phyloP scores from a whole-genome alignment of 1,284 basidiomycete genomes.

The Takashimella koratensis region DNA sequence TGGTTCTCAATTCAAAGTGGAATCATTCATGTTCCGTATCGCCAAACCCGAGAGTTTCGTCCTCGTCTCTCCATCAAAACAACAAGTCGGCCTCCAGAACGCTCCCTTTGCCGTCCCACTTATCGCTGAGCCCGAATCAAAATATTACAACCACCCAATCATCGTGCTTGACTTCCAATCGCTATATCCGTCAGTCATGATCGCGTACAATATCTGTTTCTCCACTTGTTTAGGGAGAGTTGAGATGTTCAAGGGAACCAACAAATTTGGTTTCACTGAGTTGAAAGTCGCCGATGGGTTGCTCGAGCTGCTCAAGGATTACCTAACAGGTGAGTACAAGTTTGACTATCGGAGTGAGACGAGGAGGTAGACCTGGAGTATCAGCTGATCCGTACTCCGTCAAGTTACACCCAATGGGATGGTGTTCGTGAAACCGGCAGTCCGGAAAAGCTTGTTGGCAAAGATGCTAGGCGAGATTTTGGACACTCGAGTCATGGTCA shows the following conservation, averaged over 20 bases:
- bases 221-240: constrained; percentile 93
- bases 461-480: constrained; percentile 92
- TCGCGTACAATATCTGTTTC: constrained; percentile 96
- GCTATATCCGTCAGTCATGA: constrained; percentile 95
- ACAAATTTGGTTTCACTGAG: constrained; percentile 77
- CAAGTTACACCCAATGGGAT: constrained; percentile 91
- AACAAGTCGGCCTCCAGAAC: constrained; percentile 90
- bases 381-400: constrained; percentile 12
- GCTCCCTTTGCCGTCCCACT: constrained; percentile 87
- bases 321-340: constrained; percentile 63
- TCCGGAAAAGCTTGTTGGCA: constrained; percentile 78
- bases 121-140: constrained; percentile 89
- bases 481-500: constrained; percentile 97
- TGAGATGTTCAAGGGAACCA: constrained; percentile 73
- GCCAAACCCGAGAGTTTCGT: constrained; percentile 95
- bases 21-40: constrained; percentile 96
- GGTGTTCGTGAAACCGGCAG: constrained; percentile 81
- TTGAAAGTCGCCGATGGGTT: constrained; percentile 68
- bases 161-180: constrained; percentile 94
- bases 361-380: constrained; percentile 5
- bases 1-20: constrained; percentile 97
- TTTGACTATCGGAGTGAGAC: neutral
- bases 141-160: constrained; percentile 87
- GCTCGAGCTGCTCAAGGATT: constrained; percentile 63
- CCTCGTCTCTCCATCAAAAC: constrained; percentile 76